Conservation (phyloP, 2,329 filamentous ascomycete species). For the Neonectria sp. region DNA sequence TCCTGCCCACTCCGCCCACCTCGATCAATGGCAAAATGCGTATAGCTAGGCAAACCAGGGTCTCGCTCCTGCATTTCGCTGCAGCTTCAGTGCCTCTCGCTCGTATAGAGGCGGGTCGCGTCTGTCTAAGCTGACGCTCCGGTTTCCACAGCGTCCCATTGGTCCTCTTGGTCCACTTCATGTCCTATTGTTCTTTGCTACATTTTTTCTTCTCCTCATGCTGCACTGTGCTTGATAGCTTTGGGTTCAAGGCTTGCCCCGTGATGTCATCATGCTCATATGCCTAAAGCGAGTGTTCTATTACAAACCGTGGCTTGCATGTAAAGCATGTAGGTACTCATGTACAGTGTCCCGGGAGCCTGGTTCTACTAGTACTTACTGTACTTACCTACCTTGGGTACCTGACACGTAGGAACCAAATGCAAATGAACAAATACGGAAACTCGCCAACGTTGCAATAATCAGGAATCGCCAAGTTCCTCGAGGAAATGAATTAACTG, state of each 20-base stretch:
- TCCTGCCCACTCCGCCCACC: conserved; percentile 7
- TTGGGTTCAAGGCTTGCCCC: background rate
- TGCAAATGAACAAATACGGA: background rate
- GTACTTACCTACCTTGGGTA: background rate
- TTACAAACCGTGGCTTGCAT: conserved; percentile 3
- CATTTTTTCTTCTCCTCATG: background rate
- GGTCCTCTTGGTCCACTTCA: conserved; percentile 16
- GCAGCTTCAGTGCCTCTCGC: background rate
- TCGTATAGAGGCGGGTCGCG: background rate
- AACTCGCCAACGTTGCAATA: background rate
- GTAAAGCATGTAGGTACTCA: background rate
- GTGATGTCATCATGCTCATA: conserved; percentile 40
- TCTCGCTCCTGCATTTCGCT: background rate
- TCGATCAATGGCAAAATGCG: background rate
- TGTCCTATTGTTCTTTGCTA: background rate
- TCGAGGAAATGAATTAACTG: conserved; percentile 15
- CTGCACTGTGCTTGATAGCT: background rate
- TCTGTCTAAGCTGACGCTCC: conserved; percentile 13
- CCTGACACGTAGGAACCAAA: background rate
- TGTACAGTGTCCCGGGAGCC: background rate
- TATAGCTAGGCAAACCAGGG: background rate
- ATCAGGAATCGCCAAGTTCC: background rate
- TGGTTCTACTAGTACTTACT: background rate
- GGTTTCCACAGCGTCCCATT: conserved; percentile 36
- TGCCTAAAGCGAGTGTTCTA: background rate